Conservation (phyloP, 306 rosid genomes). For the Quercus aquifolioides region DNA sequence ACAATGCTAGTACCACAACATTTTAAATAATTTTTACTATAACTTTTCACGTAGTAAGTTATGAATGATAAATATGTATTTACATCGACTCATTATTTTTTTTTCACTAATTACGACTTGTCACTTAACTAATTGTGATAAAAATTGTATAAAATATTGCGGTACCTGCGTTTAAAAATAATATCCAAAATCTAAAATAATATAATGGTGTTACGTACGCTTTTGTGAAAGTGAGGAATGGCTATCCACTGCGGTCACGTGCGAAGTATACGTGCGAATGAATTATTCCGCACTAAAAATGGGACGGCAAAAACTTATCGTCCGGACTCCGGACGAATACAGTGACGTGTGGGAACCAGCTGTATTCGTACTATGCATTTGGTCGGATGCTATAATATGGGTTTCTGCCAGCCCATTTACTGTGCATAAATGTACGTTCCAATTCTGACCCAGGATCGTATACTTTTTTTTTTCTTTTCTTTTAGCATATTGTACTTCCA, state of each 20-base stretch:
- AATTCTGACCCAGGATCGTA: neutral
- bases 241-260: neutral
- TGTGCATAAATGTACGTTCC: neutral
- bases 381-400: neutral
- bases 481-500: neutral
- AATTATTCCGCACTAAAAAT: neutral
- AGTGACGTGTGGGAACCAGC: neutral
- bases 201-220: too few relatives aligned
- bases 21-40: too few relatives aligned
- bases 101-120: accelerated
- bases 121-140: too few relatives aligned
- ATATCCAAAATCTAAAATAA: too few relatives aligned
- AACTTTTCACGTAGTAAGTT: accelerated
- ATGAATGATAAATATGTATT: too few relatives aligned
- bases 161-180: too few relatives aligned
- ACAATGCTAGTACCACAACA: too few relatives aligned
- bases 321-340: neutral
- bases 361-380: constrained; percentile 2
- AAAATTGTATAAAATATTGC: too few relatives aligned
- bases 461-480: neutral
- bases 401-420: neutral
- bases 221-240: too few relatives aligned
- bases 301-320: neutral
- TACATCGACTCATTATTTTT: too few relatives aligned
- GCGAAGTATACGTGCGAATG: neutral